Percentiles rank a stretch among this genome's conserved stretches.
Conservation (phyloP, 495 filamentous ascomycete genomes). For the Hypomontagnella monticulosa region DNA sequence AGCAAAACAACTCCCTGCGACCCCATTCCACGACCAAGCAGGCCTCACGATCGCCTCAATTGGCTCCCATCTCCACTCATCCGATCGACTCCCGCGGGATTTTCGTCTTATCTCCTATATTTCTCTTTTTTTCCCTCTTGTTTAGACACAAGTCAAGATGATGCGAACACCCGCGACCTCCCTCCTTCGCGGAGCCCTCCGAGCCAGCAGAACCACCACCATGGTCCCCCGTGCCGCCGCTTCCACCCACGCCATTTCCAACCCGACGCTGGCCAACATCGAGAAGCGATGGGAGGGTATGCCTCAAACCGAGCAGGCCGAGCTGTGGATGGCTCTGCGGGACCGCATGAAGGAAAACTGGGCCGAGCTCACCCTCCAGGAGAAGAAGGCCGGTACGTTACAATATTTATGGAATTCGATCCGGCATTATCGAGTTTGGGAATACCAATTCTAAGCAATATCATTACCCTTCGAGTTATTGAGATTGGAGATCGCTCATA, state of each 20-base stretch:
- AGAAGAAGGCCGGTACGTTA: slow-evolving; percentile 98
- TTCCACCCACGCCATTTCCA: slow-evolving; percentile 90
- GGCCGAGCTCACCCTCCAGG: slow-evolving; percentile 90
- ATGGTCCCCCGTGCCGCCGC: slow-evolving; percentile 68
- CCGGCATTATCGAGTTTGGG: background rate
- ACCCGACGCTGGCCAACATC: slow-evolving; percentile 95
- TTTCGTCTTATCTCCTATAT: background rate
- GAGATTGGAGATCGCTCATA: slow-evolving; percentile 3
- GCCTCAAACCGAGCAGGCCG: slow-evolving; percentile 98
- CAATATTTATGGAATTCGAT: background rate
- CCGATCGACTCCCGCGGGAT: slow-evolving; percentile 38
- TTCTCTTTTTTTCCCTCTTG: slow-evolving; percentile 2
- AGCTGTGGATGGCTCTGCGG: slow-evolving; percentile 96
- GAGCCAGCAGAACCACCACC: slow-evolving; percentile 51
- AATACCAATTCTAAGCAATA: background rate
- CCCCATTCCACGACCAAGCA: slow-evolving; percentile 35
- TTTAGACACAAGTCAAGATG: slow-evolving; percentile 43
- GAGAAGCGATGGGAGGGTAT: slow-evolving; percentile 99
- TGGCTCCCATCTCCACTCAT: slow-evolving; percentile 55
- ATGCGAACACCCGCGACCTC: slow-evolving; percentile 52
- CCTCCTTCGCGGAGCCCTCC: slow-evolving; percentile 53
- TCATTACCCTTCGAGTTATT: background rate
- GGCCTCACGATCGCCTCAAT: slow-evolving; percentile 49
- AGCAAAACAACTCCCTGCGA: slow-evolving; percentile 43
- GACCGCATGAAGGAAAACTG: slow-evolving; percentile 99